Evolutionary conservation across 164 flowering plant genomes (phyloP).

Genomic region (Akebia trifoliata): DNA sequence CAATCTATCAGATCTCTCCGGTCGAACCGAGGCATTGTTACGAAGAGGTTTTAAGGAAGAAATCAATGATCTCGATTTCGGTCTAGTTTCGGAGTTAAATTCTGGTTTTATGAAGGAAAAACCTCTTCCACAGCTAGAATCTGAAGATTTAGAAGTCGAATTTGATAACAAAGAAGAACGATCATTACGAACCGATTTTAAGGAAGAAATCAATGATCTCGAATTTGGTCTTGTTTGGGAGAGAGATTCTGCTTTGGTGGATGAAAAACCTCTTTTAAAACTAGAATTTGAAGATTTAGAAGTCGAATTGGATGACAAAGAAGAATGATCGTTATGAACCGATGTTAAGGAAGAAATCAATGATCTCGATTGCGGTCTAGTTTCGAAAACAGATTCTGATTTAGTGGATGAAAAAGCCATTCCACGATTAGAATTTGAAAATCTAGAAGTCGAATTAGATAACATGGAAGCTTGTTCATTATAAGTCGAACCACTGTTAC

Average conservation of each 20-base stretch:
- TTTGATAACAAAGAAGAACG: constrained; percentile 20
- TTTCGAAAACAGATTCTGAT: too few relatives aligned
- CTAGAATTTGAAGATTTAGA: constrained; percentile 72
- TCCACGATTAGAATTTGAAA: too few relatives aligned
- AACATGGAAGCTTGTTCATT: too few relatives aligned
- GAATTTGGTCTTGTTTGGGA: too few relatives aligned
- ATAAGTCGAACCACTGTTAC: constrained; percentile 28
- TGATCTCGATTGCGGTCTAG: too few relatives aligned
- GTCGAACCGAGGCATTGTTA: constrained; percentile 25
- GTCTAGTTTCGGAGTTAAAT: constrained; percentile 27
- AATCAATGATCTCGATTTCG: constrained; percentile 18
- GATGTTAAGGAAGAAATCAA: too few relatives aligned
- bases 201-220: constrained; percentile 10
- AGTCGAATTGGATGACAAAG: constrained; percentile 35
- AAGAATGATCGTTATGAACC: not conserved
- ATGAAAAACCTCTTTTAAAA: constrained; percentile 49
- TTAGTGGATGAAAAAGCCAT: too few relatives aligned
- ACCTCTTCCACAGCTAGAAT: constrained; percentile 55
- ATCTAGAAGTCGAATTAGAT: too few relatives aligned
- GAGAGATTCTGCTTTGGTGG: constrained; percentile 60
- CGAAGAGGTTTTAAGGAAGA: constrained; percentile 37
- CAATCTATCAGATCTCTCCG: too few relatives aligned
- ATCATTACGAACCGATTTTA: constrained; percentile 30
- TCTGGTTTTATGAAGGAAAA: constrained; percentile 67
- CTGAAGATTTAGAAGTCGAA: constrained; percentile 66